These are phyloP conservation scores for Penicillium cosmopolitanum DNA, from an alignment of 495 filamentous ascomycete species.

Conservation along the genomic window DNA sequence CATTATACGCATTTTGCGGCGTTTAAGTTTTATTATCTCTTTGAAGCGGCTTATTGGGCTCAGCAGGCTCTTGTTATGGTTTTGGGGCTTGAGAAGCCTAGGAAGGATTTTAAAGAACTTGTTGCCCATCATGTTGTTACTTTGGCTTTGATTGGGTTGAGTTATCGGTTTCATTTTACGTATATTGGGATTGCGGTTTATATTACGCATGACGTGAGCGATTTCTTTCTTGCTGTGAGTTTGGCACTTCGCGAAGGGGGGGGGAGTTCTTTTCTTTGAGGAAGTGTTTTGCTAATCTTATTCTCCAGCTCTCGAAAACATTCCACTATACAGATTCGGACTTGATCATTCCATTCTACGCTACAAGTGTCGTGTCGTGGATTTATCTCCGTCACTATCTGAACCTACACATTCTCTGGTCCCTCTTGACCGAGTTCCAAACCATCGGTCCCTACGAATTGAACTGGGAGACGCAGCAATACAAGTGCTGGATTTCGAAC, in stretches of 20 bases:
- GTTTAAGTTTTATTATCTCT: slow-evolving; percentile 91
- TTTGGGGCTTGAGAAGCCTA: slow-evolving; percentile 80
- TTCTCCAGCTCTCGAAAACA: slow-evolving; percentile 72
- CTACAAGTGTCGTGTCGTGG: slow-evolving; percentile 75
- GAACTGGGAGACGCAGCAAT: slow-evolving; percentile 74
- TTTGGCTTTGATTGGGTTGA: slow-evolving; percentile 73
- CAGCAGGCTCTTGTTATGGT: slow-evolving; percentile 86
- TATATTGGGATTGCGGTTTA: slow-evolving; percentile 90
- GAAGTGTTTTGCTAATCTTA: neutral
- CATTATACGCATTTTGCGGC: slow-evolving; percentile 72
- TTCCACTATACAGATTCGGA: slow-evolving; percentile 81
- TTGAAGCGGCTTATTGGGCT: slow-evolving; percentile 89
- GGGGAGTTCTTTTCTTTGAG: too few relatives aligned
- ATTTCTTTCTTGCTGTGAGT: slow-evolving; percentile 91
- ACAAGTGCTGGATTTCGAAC: slow-evolving; percentile 71
- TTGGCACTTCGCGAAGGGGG: too few relatives aligned
- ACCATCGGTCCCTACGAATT: slow-evolving; percentile 80
- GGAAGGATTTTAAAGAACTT: slow-evolving; percentile 89
- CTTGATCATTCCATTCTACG: slow-evolving; percentile 74
- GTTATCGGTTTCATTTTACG: slow-evolving; percentile 93
- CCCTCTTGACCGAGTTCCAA: slow-evolving; percentile 76
- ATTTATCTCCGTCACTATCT: slow-evolving; percentile 87
- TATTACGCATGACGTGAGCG: slow-evolving; percentile 87
- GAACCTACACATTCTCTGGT: slow-evolving; percentile 77
- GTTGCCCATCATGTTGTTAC: slow-evolving; percentile 89